Evolutionary conservation across 257 asterid species (phyloP).

Genomic region (Solanum gracilifrons): DNA sequence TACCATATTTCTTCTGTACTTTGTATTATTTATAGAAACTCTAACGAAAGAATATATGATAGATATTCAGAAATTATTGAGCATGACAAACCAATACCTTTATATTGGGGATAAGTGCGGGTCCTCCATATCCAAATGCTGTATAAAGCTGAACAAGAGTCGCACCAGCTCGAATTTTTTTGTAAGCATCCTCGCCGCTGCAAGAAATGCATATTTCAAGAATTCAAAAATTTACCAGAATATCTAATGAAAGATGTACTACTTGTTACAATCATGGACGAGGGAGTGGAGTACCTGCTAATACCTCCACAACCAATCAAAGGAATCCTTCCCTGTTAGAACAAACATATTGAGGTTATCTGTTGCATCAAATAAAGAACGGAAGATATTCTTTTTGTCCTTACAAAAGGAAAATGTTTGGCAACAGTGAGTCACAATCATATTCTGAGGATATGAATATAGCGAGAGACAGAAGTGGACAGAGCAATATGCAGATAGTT

Average conservation of each 20-base stretch:
- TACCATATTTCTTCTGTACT: no score
- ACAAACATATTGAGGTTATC: neutral
- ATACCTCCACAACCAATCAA: constrained; percentile 89
- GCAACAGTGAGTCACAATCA: neutral
- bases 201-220: neutral
- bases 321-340: constrained; percentile 67
- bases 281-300: constrained; percentile 51
- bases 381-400: neutral
- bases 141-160: constrained; percentile 93
- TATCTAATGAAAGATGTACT: neutral
- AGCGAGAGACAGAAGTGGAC: neutral
- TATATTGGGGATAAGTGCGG: constrained; percentile 83
- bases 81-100: constrained; percentile 39
- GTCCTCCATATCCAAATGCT: constrained; percentile 93
- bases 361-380: neutral
- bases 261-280: neutral
- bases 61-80: neutral
- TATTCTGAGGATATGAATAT: neutral
- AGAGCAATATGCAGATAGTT: neutral
- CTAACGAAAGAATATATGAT: neutral
- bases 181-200: constrained; percentile 96
- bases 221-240: neutral
- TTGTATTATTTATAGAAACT: no score
- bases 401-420: neutral
- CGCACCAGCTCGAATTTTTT: constrained; percentile 92